Evolutionary conservation across 2,329 filamentous ascomycete genomes (phyloP).

Genomic region (Fusarium tupiense): DNA sequence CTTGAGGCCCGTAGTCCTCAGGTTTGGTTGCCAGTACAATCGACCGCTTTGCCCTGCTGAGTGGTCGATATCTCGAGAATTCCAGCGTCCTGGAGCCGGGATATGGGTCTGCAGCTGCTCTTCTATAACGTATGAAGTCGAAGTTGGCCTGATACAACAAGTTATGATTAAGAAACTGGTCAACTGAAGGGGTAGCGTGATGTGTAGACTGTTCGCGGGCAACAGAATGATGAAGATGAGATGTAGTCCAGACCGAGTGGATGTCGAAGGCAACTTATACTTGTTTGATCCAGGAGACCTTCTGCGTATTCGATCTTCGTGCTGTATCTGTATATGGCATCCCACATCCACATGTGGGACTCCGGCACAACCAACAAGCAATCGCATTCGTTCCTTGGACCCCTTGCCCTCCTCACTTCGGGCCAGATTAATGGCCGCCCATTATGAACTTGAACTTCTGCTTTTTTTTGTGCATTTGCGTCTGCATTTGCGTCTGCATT

Average conservation of each 20-base stretch:
- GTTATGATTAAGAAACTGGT: neutral
- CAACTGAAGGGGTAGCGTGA: neutral
- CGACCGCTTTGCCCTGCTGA: neutral
- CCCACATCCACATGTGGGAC: constrained; percentile 46
- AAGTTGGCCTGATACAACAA: neutral
- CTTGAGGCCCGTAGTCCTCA: neutral
- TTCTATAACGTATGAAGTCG: neutral
- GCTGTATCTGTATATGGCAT: constrained; percentile 43
- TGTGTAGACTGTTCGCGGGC: neutral
- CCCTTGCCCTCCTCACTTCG: constrained; percentile 23
- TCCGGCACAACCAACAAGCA: constrained; percentile 45
- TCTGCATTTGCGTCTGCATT: constrained; percentile 4
- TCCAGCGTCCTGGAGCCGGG: neutral
- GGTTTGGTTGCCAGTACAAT: neutral
- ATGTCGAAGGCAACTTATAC: constrained; percentile 54
- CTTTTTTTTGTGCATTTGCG: constrained; percentile 15
- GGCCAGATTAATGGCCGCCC: constrained; percentile 30
- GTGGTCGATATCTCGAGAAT: neutral
- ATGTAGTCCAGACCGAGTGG: constrained; percentile 36
- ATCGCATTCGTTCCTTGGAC: constrained; percentile 29
- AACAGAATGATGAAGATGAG: constrained; percentile 19
- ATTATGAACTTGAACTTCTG: constrained; percentile 41
- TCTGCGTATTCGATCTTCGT: constrained; percentile 28
- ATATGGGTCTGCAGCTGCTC: neutral
- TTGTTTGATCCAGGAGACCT: constrained; percentile 34